phyloP scores from a whole-genome alignment of 2,329 filamentous ascomycete species.

The Sarocladium brachiariae region DNA sequence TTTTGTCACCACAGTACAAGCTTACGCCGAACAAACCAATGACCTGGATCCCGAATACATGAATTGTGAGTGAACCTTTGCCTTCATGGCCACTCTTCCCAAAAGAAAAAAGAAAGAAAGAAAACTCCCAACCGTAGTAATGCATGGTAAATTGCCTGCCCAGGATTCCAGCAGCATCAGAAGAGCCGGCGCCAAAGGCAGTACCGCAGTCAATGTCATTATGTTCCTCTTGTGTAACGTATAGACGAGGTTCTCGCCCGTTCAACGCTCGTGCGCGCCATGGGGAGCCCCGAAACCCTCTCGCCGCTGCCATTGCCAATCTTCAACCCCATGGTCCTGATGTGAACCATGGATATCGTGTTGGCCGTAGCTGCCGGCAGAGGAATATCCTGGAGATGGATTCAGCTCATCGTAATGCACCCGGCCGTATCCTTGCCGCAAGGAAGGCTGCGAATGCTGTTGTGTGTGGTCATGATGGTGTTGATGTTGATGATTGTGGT shows the following conservation, averaged over 20 bases:
- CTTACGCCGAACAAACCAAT: too few relatives aligned
- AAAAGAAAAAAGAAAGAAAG: too few relatives aligned
- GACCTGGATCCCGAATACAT: too few relatives aligned
- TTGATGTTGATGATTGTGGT: slow-evolving; percentile 10
- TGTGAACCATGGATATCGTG: not conserved
- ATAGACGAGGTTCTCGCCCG: slow-evolving; percentile 1
- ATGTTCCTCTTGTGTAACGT: not conserved
- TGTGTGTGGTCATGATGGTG: slow-evolving; percentile 10
- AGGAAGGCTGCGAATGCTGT: slow-evolving; percentile 10
- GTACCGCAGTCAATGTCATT: not conserved
- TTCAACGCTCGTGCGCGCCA: slow-evolving; percentile 1
- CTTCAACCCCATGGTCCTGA: slow-evolving; percentile 12
- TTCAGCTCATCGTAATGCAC: slow-evolving; percentile 5
- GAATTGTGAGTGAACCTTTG: too few relatives aligned
- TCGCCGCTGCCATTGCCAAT: slow-evolving; percentile 28
- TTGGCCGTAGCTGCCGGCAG: not conserved
- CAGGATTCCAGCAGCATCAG: not conserved
- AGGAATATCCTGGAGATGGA: slow-evolving; percentile 6
- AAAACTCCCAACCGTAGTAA: too few relatives aligned
- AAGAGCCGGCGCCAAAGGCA: too few relatives aligned
- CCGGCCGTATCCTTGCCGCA: not conserved
- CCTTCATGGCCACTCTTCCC: too few relatives aligned
- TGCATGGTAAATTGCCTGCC: too few relatives aligned
- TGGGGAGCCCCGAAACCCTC: slow-evolving; percentile 23
- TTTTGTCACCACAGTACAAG: too few relatives aligned